Base-by-base conservation (phyloP, 2,329 filamentous ascomycete genomes). In the Aureobasidium sp. region DNA sequence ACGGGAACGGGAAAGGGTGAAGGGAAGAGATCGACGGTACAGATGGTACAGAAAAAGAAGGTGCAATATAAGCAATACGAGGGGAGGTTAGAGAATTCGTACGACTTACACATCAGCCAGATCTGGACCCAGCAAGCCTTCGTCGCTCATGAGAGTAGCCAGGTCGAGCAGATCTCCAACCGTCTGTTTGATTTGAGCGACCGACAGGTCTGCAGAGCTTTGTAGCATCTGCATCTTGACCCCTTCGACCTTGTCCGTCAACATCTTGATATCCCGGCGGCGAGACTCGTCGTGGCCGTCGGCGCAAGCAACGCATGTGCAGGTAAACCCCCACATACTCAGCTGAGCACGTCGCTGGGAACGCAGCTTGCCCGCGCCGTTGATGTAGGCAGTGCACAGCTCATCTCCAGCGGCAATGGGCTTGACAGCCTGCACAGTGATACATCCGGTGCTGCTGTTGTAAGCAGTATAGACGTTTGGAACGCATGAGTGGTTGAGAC, bases 351-450 rank as follows among this genome's bases (percentile, higher is more conserved):
- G 52, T 32, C 57, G 61, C 36, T 49, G 48, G 44, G 59, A 52
- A 48, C 64, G 63, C 39, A 59, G 34, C 32, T 54, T 59, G 58
- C 54, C 50, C 11, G 50, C 25, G 10, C 48, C 50, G n/a, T 39
- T 39, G 53, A 65, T 66, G 61, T 70, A 70, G 30, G 61, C 62
- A 16, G 61, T 66, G 16, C 63, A 58, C 7, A 72, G 41, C 59
- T 72, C 69, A 49, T 70, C 67, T 16, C 68, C 69, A 5, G 62
- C 62, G 15, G 64, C 32, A 59, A 72, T 70, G 44, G 69, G 66
- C 21, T 65, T 62, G 7, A 67, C 57, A 2, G 69, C 67, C 54
- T 71, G 66, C 11, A 71, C 65, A 5, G 65, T 67, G 13, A 61
- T 54, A 10, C 21, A 30, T 30, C 52, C 41, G 37, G 59, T 45